Evolutionary conservation across 2,329 filamentous ascomycete species (phyloP).

Genomic region (Aureobasidium leucospermi): DNA sequence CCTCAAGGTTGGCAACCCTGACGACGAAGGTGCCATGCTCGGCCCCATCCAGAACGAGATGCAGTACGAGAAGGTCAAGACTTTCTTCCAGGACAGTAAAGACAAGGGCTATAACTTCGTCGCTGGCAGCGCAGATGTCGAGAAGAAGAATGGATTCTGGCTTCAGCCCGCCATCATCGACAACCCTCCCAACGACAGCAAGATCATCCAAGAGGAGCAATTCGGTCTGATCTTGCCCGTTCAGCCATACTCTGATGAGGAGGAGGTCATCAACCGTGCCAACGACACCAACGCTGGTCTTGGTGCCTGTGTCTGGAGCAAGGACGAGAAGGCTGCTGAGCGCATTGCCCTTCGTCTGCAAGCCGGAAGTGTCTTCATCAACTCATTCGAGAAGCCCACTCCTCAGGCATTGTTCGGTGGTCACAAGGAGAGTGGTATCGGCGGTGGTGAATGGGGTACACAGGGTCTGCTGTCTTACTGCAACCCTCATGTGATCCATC

Average conservation of each 20-base stretch:
- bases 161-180: conserved; percentile 41
- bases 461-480: conserved; percentile 39
- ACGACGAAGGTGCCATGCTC: conserved; percentile 40
- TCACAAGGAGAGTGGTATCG: conserved; percentile 70
- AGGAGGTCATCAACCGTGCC: conserved; percentile 40
- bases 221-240: conserved; percentile 43
- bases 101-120: conserved; percentile 43
- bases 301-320: conserved; percentile 47
- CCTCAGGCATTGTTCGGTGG: conserved; percentile 48
- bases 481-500: conserved; percentile 41
- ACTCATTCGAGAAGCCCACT: conserved; percentile 42
- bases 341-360: conserved; percentile 42
- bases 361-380: conserved; percentile 51
- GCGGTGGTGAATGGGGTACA: conserved; percentile 58
- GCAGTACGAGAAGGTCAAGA: conserved; percentile 46
- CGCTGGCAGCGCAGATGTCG: conserved; percentile 45
- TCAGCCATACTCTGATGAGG: conserved; percentile 38
- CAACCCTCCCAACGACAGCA: conserved; percentile 33
- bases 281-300: conserved; percentile 46
- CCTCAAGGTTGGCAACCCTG: conserved; percentile 36
- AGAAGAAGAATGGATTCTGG: conserved; percentile 31
- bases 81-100: conserved; percentile 32
- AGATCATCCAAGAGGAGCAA: conserved; percentile 42
- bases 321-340: conserved; percentile 42
- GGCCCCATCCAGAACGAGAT: conserved; percentile 54